A percentile compares a stretch with the other conserved stretches of the same genome.
Conservation (phyloP, 257 asterid species). For the Osmanthus fragrans region DNA sequence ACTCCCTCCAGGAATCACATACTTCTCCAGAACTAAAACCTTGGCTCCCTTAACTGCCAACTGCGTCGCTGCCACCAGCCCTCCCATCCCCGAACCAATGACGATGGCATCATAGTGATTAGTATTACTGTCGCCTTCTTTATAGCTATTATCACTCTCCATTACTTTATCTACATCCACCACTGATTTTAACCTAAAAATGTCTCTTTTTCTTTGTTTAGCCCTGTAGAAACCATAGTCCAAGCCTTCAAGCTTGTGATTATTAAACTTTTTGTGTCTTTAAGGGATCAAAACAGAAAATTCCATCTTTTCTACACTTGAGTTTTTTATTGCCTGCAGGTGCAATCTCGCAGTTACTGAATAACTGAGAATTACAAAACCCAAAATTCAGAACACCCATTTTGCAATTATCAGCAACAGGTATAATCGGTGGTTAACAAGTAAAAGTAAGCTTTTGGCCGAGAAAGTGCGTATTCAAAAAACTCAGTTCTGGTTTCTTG, state of each 20-base stretch:
- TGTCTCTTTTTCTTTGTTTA: slow-evolving; percentile 27
- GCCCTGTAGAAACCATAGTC: slow-evolving; percentile 28
- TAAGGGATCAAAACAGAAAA: slow-evolving; percentile 25
- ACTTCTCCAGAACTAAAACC: slow-evolving; percentile 89
- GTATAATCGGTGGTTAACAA: slow-evolving; percentile 10
- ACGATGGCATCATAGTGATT: slow-evolving; percentile 74
- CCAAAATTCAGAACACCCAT: slow-evolving; percentile 47
- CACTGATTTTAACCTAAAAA: slow-evolving; percentile 45
- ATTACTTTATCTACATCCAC: slow-evolving; percentile 40
- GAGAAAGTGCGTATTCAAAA: slow-evolving; percentile 19
- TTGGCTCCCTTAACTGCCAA: slow-evolving; percentile 92
- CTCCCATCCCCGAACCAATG: slow-evolving; percentile 93
- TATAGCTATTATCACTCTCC: slow-evolving; percentile 31
- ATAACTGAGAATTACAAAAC: slow-evolving; percentile 36
- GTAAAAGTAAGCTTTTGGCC: slow-evolving; percentile 19
- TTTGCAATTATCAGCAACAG: slow-evolving; percentile 5
- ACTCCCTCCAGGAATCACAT: slow-evolving; percentile 98
- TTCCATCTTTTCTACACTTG: slow-evolving; percentile 24
- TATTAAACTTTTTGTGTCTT: slow-evolving; percentile 20
- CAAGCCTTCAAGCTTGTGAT: slow-evolving; percentile 21
- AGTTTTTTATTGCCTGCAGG: slow-evolving; percentile 32
- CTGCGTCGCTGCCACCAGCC: slow-evolving; percentile 95
- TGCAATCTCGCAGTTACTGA: slow-evolving; percentile 30
- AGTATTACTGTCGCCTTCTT: slow-evolving; percentile 29
- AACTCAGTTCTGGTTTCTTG: slow-evolving; percentile 9